Evolutionary conservation across 306 rosid genomes (phyloP).

Genomic region (Pyrus betulifolia): DNA sequence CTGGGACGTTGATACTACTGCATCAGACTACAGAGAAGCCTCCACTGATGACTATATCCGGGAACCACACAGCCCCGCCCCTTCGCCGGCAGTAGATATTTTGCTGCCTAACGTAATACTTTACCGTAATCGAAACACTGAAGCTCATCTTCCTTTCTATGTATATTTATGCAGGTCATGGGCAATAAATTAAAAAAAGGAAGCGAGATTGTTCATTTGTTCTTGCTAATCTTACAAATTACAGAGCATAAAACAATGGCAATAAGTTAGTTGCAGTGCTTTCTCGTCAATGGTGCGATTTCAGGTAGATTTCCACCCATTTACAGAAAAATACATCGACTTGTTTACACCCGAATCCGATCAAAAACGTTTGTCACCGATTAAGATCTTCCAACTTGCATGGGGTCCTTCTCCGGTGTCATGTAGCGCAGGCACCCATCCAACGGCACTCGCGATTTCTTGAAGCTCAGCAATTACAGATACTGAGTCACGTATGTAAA

Average conservation of each 20-base stretch:
- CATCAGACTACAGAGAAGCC: neutral
- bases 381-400: constrained; percentile 71
- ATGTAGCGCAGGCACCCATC: constrained; percentile 45
- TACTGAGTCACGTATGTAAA: constrained; percentile 63
- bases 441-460: constrained; percentile 57
- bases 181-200: neutral
- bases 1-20: too few relatives aligned
- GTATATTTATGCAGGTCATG: too few relatives aligned
- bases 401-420: constrained; percentile 88
- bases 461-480: constrained; percentile 48
- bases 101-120: too few relatives aligned
- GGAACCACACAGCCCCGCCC: too few relatives aligned
- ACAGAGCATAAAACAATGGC: neutral
- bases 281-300: constrained; percentile 9
- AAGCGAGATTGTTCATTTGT: neutral
- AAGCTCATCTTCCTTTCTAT: too few relatives aligned
- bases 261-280: constrained; percentile 21
- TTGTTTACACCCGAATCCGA: constrained; percentile 8
- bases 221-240: neutral
- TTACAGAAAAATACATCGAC: neutral
- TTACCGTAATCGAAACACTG: too few relatives aligned
- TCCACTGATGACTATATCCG: too few relatives aligned
- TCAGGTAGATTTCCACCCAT: neutral
- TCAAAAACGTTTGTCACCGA: constrained; percentile 59
- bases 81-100: too few relatives aligned